Base-by-base conservation (phyloP, 2,329 filamentous ascomycete genomes). In the Aspergillus nomiae region DNA sequence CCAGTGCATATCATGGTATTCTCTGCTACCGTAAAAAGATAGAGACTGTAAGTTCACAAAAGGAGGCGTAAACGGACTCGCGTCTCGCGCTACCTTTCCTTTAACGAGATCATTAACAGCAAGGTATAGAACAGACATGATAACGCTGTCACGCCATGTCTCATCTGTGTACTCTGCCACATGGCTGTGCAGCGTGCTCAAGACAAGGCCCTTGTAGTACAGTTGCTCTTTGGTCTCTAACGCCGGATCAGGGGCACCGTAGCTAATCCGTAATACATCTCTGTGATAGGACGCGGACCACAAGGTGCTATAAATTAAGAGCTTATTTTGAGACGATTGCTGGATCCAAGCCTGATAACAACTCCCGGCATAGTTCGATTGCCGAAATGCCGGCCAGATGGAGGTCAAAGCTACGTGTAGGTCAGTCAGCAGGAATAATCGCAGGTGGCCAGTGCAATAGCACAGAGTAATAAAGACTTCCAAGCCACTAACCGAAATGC, bases 1-100 rank as follows among this genome's bases (percentile, higher is more conserved):
- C 63, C 63, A 63, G 32, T 65, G 63, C 8, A 36, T 38, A 4
- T 43, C 16, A 54, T 65, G 54, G 38, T 65, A 65, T 4, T 63
- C 60, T 8, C 60, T 54, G 4, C 60, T 58, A 19, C 63, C 60
- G 41, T 63, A 63, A 43, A 65, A 63, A 24, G 46, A 48, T 6
- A 63, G n/a, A 1, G 30, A 48, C 10, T 63, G 60, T 19, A 65
- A 46, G 11, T 26, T 24, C 14, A 30, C 26, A 28, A 63, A 63
- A 10, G 54, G 54, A 8, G 63, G 54, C 12, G 46, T 34, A 43
- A 65, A 63, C 6, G 63, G 60, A 26, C 48, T 63, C 7, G 63
- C 45, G n/a, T 65, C 63, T 7, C 58, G 53, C 4, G n/a, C 11
- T n/a, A 65, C 46, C 5, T 21, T 34, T 6, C 28, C 43, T 41